A percentile compares a stretch with the other conserved stretches of the same genome.
phyloP scores from a whole-genome alignment of 78 protist species.

The Dictyostelium purpureum region DNA sequence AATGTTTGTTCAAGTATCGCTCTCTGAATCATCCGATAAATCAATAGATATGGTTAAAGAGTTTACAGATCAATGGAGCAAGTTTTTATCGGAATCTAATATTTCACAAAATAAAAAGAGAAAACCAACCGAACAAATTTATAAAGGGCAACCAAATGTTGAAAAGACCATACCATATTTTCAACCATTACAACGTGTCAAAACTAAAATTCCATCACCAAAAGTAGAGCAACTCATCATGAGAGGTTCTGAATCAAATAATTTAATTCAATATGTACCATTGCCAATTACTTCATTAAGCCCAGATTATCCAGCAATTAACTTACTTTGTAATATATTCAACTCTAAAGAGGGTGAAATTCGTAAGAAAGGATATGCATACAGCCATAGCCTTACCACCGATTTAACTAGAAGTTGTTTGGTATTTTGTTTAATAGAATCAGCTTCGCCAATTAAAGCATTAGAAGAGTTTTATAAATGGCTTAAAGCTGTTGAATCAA shows the following conservation, averaged over 20 bases:
- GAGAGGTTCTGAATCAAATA: slow-evolving; percentile 28
- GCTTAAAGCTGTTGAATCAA: not conserved
- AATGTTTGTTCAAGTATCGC: slow-evolving; percentile 28
- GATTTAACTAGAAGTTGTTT: not conserved
- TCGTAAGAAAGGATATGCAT: slow-evolving; percentile 50
- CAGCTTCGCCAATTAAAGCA: slow-evolving; percentile 22
- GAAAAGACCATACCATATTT: not conserved
- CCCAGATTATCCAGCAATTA: slow-evolving; percentile 14
- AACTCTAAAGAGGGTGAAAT: slow-evolving; percentile 43
- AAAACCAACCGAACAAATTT: not conserved
- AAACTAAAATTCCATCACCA: not conserved
- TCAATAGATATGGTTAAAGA: not conserved
- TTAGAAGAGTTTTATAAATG: slow-evolving; percentile 24
- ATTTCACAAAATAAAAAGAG: not conserved
- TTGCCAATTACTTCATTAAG: not conserved
- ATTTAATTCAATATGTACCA: slow-evolving; percentile 6
- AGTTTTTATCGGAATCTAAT: not conserved
- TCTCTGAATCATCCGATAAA: not conserved
- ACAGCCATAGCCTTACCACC: not conserved
- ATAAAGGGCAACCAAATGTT: not conserved
- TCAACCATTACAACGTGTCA: slow-evolving; percentile 5
- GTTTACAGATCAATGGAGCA: not conserved
- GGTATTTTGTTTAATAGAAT: not conserved
- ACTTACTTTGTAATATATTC: slow-evolving; percentile 30
- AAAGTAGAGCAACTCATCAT: not conserved